Evolutionary conservation across 2,329 filamentous ascomycete species (phyloP), one percentile per base, ranked within the genome.

Genomic region (Sporothrix inflata): DNA sequence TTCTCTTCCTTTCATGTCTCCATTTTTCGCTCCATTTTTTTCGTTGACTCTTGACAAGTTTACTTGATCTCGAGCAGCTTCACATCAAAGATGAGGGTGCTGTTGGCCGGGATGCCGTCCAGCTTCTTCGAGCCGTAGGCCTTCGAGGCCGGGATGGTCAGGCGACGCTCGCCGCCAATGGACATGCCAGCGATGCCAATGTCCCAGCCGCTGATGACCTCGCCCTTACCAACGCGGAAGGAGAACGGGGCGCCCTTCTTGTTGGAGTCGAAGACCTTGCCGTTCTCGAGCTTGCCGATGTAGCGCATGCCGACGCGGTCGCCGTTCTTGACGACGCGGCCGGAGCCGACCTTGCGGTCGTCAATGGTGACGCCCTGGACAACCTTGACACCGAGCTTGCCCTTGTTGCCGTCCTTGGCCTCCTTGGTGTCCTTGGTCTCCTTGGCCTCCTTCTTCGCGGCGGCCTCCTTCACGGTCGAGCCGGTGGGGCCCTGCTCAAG

Each of bases 201-300:
- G 82, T 99, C 97, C 97, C 96, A 98, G 77, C 96, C 96, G 88
- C 97, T 96, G 86, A 99, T 99, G 79, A 99, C 97, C 83, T 98
- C 93, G 74, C 94, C 94, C 80, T 91, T 90, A 77, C 96, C 97
- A 74, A 97, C 90, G 87, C 95, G 97, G 90, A 98, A 98, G 77
- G 88, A 88, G 86, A 99, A 99, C 73, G 97, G 95, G 86, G 97
- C 94, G 79, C 96, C 96, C 86, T 97, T 98, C 89, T 98, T 99
- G 89, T 99, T 98, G 83, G 94, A 88, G 84, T 98, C 95, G 79
- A 99, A 99, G 77, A 97, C 90, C 85, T 98, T 97, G 83, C 94
- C 94, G 83, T 97, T 92, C 80, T 91, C 89, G 75, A 96, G 92
- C 88, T 99, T 99, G 83, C 96, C 96, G 78, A 99, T 98, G 86